These are phyloP conservation scores for Coemansia sp. DNA, from an alignment of 192 early-diverging fungal genomes.

Conservation along the genomic window DNA sequence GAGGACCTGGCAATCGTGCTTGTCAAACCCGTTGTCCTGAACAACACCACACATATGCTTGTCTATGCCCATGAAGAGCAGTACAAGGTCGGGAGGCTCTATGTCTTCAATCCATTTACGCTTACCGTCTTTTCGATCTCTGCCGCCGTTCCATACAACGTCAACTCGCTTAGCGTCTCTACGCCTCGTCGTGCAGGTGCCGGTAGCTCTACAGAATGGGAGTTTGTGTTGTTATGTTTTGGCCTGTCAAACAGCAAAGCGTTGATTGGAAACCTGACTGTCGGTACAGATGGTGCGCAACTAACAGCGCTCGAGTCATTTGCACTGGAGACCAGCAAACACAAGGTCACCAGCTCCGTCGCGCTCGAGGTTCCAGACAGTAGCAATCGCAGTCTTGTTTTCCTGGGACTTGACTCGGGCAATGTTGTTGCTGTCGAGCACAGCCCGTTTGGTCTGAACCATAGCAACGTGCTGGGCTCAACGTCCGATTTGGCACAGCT, in stretches of 20 bases:
- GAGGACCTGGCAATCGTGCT: constrained; percentile 33
- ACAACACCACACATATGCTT: constrained; percentile 21
- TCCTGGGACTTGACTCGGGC: constrained; percentile 30
- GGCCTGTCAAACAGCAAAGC: constrained; percentile 22
- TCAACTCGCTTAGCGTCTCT: constrained; percentile 31
- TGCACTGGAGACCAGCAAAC: constrained; percentile 13
- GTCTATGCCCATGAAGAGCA: constrained; percentile 31
- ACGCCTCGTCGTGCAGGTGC: constrained; percentile 28
- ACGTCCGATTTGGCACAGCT: constrained; percentile 6
- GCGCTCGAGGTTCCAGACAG: constrained; percentile 15
- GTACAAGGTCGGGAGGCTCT: constrained; percentile 14
- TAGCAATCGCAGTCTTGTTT: constrained; percentile 16
- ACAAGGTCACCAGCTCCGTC: constrained; percentile 11
- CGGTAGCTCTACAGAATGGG: constrained; percentile 42
- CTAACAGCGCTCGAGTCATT: constrained; percentile 19
- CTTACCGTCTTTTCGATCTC: constrained; percentile 22
- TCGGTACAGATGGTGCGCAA: constrained; percentile 24
- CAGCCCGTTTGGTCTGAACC: constrained; percentile 22
- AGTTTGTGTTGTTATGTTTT: constrained; percentile 41
- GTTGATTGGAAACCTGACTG: constrained; percentile 32
- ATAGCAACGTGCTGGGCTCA: constrained; percentile 6
- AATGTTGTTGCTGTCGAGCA: constrained; percentile 32
- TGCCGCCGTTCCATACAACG: constrained; percentile 21
- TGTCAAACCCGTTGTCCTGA: constrained; percentile 24
- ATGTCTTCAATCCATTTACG: constrained; percentile 39